A percentile compares a stretch with the other conserved stretches of the same genome.
Evolutionary conservation across 441 rosid species (phyloP).

Genomic region (Gossypium davidsonii): DNA sequence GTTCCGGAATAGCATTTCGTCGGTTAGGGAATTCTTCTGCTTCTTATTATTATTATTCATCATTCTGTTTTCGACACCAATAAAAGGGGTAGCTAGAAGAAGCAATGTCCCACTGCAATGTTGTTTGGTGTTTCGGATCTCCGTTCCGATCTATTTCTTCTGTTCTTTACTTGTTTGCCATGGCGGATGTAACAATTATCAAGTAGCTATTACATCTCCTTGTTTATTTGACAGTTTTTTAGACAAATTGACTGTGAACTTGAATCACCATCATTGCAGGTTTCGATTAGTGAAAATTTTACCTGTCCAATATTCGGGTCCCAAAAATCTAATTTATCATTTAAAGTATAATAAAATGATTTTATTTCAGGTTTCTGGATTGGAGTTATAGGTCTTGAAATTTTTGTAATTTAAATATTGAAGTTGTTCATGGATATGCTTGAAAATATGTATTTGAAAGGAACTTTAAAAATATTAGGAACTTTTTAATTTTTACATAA

Average conservation of each 20-base stretch:
- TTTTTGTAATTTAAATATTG: too few relatives aligned
- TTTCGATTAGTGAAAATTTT: too few relatives aligned
- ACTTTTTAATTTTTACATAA: too few relatives aligned
- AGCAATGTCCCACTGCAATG: neutral
- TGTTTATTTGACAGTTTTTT: neutral
- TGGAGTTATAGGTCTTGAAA: too few relatives aligned
- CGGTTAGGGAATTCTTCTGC: slow-evolving; percentile 28
- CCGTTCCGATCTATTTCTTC: neutral
- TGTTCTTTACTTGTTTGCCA: neutral
- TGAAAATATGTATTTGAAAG: too few relatives aligned
- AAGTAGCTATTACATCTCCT: neutral
- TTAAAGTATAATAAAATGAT: too few relatives aligned
- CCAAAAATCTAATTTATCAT: too few relatives aligned
- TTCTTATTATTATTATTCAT: neutral
- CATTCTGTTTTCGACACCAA: slow-evolving; percentile 22
- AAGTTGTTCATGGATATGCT: too few relatives aligned
- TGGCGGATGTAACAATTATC: neutral
- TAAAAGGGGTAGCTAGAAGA: slow-evolving; percentile 9
- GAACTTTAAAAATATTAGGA: too few relatives aligned
- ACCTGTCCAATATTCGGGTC: too few relatives aligned
- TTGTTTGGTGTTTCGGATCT: neutral
- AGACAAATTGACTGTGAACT: neutral
- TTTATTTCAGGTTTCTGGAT: too few relatives aligned
- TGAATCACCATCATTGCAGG: neutral
- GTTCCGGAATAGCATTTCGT: slow-evolving; percentile 30